Base-by-base conservation (phyloP, 1,284 basidiomycete genomes). In the Trichosporon asahii region DNA sequence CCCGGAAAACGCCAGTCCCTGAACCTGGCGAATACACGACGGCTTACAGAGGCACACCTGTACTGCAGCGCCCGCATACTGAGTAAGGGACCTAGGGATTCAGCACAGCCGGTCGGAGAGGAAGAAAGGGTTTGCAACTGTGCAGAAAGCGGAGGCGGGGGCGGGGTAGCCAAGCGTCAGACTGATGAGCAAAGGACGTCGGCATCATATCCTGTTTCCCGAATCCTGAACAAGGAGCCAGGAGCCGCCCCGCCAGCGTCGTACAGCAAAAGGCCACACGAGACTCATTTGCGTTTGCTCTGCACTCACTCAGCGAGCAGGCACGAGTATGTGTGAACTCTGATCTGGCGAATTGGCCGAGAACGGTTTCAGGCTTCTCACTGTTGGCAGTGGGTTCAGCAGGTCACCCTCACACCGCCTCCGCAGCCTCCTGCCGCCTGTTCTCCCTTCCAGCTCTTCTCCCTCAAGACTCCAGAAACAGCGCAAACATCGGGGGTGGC, bases 101-200 rank as follows among this genome's bases (percentile, higher is more conserved):
- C 5, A 25, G 49, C 49, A 53, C 49, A 53, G 49, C 49, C 49
- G 49, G 49, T 25, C 49, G 49, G 49, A 53, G 44, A 46, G 23
- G 49, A 23, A 25, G 49, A 21, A 21, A 53, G 49, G 49, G 49
- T 53, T 53, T 9, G 12, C 49, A 9, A 23, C 49, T 5, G 49
- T 53, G 49, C 49, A 53, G 49, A n/a, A n/a, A 53, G 49, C 49
- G 49, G 49, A 53, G 49, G 49, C 49, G 49, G 49, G 49, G 49
- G 49, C 49, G 21, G 49, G 23, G 49, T 7, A 23, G 49, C 49
- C 49, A 53, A 6, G 23, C 21, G 21, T 49, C 46, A 8, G 18
- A 14, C 18, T n/a, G 15, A 6, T 21, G 4, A 23, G 40, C 15
- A 53, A 53, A 53, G 49, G 49, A 53, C 21, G 11, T 25, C 49